phyloP scores from a whole-genome alignment of 1,284 basidiomycete genomes.

The Uromyces viciae-fabae region DNA sequence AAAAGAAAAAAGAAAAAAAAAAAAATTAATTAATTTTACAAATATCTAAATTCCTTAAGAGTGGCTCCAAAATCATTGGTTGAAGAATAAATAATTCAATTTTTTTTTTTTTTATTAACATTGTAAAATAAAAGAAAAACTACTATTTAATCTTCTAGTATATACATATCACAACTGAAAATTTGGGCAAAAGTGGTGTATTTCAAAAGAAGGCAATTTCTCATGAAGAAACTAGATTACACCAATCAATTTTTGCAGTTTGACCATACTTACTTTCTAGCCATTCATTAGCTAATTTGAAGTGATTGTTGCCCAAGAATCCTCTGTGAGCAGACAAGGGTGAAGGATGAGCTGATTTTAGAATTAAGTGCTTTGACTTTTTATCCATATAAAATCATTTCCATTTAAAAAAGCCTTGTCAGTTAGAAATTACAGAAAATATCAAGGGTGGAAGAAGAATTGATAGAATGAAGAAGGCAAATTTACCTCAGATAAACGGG shows the following conservation, averaged over 20 bases:
- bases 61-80: too few species aligned
- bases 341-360: conserved; percentile 54
- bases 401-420: neutral
- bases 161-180: neutral
- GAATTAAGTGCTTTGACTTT: conserved; percentile 52
- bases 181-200: neutral
- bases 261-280: conserved; percentile 51
- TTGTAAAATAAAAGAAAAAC: too few species aligned
- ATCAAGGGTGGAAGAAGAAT: conserved; percentile 12
- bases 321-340: conserved; percentile 55
- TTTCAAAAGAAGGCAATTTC: neutral
- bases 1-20: too few species aligned
- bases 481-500: conserved; percentile 50
- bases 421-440: neutral
- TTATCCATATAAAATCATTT: neutral
- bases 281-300: conserved; percentile 55
- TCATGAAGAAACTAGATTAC: conserved; percentile 12
- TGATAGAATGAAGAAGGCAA: conserved; percentile 48
- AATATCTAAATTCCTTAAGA: too few species aligned
- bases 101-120: too few species aligned
- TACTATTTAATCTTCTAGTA: too few species aligned
- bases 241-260: conserved; percentile 53
- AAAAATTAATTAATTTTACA: too few species aligned
- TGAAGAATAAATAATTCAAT: too few species aligned
- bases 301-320: conserved; percentile 55